Evolutionary conservation across 2,329 filamentous ascomycete genomes (phyloP), one percentile per base, ranked within the genome.

Genomic region (Penicillium sp.): DNA sequence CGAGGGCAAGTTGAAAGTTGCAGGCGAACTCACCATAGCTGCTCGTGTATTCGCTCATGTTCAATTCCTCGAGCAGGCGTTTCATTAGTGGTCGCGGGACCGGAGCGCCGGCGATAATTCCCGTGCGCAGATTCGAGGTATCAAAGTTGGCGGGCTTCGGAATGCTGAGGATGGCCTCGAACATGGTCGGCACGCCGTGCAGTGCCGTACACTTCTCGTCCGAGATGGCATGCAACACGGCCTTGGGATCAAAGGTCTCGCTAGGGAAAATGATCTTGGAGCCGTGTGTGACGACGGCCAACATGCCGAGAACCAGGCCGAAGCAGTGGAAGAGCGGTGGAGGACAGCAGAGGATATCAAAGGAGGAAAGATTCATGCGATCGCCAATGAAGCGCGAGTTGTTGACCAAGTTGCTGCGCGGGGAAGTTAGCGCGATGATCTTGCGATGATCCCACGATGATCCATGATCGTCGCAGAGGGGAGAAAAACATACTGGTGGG

Each of bases 241-340:
- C 84, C 4, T 74, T 70, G 1, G 87, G 80, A 61, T 90, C 86
- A 64, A 93, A 93, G 0, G 86, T 84, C 62, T 91, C 87, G 56
- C 83, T 82, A 0, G 90, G 89, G 64, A 90, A 90, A 8, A 93
- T 84, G 44, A 91, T 85, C 69, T 87, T 89, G 32, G 83, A 84
- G 40, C 89, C 89, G 67, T 92, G 88, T 0, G 87, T 91, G 46
- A 91, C 73, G 36, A 84, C 80, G 1, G 88, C 85, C 49, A 92
- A 80, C 37, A 92, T 78, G 7, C 89, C 89, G 3, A 91, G 82
- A 1, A 92, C 88, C 7, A 93, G 81, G 1, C 89, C 89, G 66
- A 93, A 93, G 75, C 89, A 93, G 75, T 94, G 90, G 77, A 94
- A 94, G 3, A 94, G 79, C 0, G 90, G 90, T 0, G 90, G 89